These are phyloP conservation scores for Globisporangium mamillatum DNA, from an alignment of 352 stramenopile species.

Conservation along the genomic window DNA sequence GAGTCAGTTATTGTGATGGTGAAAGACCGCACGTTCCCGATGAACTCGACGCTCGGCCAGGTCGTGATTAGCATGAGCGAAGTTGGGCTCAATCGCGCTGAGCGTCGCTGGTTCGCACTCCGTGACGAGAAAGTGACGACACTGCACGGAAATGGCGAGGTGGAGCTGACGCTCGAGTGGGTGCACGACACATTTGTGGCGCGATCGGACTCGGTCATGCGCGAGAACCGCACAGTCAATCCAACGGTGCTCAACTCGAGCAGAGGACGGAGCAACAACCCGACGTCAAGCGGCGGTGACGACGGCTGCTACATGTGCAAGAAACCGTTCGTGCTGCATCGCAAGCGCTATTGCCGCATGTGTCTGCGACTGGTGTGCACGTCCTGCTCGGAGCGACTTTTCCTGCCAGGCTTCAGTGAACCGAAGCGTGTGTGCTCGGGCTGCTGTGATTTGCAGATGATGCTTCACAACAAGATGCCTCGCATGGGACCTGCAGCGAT, in stretches of 20 bases:
- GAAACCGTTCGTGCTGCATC: conserved; percentile 74
- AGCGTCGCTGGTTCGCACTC: conserved; percentile 78
- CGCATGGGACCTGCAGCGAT: conserved; percentile 33
- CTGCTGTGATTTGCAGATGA: conserved; percentile 86
- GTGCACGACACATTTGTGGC: conserved; percentile 89
- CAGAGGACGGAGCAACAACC: conserved; percentile 16
- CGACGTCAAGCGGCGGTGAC: conserved; percentile 25
- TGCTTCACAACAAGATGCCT: conserved; percentile 84
- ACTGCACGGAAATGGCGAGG: conserved; percentile 71
- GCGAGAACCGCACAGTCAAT: conserved; percentile 48
- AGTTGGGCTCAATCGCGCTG: conserved; percentile 73
- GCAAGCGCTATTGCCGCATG: conserved; percentile 83
- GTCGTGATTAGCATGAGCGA: conserved; percentile 77
- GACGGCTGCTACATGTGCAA: conserved; percentile 84
- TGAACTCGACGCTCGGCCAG: conserved; percentile 74
- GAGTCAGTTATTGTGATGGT: conserved; percentile 65
- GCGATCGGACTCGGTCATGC: conserved; percentile 82
- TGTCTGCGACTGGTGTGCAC: conserved; percentile 81
- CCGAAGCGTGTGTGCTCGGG: conserved; percentile 83
- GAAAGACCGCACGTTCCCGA: conserved; percentile 73
- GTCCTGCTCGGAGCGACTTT: conserved; percentile 83
- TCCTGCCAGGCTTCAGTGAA: conserved; percentile 84
- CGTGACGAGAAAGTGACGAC: conserved; percentile 65
- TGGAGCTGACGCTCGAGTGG: conserved; percentile 89
- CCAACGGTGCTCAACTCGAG: conserved; percentile 12